Base-by-base conservation (phyloP, 116 monocot species). In the Cymodocea nodosa region DNA sequence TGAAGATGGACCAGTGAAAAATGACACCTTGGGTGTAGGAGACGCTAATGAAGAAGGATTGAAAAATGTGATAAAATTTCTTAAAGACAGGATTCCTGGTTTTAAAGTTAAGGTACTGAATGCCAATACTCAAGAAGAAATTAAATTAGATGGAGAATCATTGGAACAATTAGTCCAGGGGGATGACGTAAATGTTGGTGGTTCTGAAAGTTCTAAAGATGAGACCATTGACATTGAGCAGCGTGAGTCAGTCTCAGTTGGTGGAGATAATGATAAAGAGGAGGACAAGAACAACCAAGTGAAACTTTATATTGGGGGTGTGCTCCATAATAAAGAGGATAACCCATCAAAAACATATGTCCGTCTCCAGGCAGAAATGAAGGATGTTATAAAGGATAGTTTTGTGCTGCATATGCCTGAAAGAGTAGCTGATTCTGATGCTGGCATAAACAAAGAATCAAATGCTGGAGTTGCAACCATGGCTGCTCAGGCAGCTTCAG, bases 271-370 rank as follows among this genome's bases (percentile, higher is more conserved):
- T 66, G 84, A 80, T 66, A 44, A 20, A 40, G 79, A 86, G 67
- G 78, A 62, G 3, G 68, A 56, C 52, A 74, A 60, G 10, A 74
- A 70, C 59, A 51, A 72, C 6, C 44, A 68, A 39, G 70, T 82
- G 57, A 89, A 80, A 51, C 80, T 90, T 73, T 80, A 78, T 68
- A 76, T 89, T 51, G 87, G 93, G 44, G 85, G 93, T 20, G 86
- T 86, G 52, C 67, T 93, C 63, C 93, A 89, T 59, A 93, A 89
- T 53, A 86, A 75, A 52, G 93, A 89, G 49, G 89, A 93, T 70
- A 24, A 72, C 56, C 56, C 71, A 44, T 74, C 81, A 50, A 90
- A 85, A 66, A 74, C 81, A 39, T 82, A 81, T 64, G 60, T 63
- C 37, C 79, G 93, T 61, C 49, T 83, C 52, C 85, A 83, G 53